These are phyloP conservation scores for Gloeopeniophorella convolvens DNA, from an alignment of 768 basidiomycete genomes.

Conservation along the genomic window DNA sequence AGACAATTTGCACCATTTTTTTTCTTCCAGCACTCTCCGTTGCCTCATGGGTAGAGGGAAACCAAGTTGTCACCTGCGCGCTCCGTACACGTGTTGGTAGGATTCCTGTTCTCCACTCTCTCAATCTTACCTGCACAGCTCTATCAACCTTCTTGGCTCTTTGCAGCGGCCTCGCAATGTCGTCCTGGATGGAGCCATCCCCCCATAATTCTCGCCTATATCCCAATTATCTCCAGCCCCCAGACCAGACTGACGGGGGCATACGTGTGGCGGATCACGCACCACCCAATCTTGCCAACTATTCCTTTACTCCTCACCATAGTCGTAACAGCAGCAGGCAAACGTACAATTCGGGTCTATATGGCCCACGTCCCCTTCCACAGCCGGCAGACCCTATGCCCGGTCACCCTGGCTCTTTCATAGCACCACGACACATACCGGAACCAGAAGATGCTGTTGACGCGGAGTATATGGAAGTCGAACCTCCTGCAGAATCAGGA, in stretches of 20 bases:
- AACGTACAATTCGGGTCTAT: slow-evolving; percentile 3
- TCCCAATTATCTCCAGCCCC: not conserved
- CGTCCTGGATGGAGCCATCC: slow-evolving; percentile 13
- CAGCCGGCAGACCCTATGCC: slow-evolving; percentile 2
- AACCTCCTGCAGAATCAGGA: not conserved
- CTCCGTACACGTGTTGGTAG: slow-evolving; percentile 15
- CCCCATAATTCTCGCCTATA: not conserved
- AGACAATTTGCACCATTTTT: not conserved
- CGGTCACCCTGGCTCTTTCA: not conserved
- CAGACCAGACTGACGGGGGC: slow-evolving; percentile 1
- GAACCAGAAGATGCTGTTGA: slow-evolving; percentile 13
- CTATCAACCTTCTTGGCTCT: not conserved
- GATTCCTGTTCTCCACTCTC: not conserved
- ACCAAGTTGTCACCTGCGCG: slow-evolving; percentile 8
- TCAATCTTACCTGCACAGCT: not conserved
- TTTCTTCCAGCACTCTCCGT: not conserved
- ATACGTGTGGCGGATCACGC: slow-evolving; percentile 7
- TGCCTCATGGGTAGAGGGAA: slow-evolving; percentile 16
- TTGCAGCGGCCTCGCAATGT: not conserved
- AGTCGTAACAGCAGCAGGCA: slow-evolving; percentile 15
- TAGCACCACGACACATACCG: not conserved
- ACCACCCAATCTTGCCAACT: not conserved
- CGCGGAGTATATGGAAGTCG: slow-evolving; percentile 16
- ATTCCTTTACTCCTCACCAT: slow-evolving; percentile 4
- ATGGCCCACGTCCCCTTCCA: slow-evolving; percentile 16